Evolutionary conservation across 257 asterid species (phyloP).

Genomic region (Misopates orontium): DNA sequence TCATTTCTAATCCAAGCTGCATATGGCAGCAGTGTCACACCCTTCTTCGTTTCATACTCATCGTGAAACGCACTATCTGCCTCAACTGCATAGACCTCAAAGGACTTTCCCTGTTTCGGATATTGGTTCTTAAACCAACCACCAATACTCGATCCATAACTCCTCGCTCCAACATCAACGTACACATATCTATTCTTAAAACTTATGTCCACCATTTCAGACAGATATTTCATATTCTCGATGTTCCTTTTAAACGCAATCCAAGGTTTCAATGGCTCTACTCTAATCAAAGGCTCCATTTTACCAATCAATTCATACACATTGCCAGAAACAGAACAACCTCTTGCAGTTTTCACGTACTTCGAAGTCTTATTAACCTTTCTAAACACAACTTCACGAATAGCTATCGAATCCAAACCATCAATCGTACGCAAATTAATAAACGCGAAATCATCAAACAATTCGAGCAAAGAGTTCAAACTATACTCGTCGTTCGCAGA

Average conservation of each 20-base stretch:
- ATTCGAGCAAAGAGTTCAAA: slow-evolving; percentile 43
- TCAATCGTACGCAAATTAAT: slow-evolving; percentile 41
- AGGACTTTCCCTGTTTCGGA: slow-evolving; percentile 61
- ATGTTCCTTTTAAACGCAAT: slow-evolving; percentile 42
- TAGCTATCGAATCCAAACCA: slow-evolving; percentile 32
- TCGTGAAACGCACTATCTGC: slow-evolving; percentile 48
- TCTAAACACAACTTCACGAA: slow-evolving; percentile 45
- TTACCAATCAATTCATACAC: slow-evolving; percentile 40
- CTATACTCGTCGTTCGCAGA: slow-evolving; percentile 48
- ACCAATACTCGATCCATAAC: slow-evolving; percentile 61
- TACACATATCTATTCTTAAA: slow-evolving; percentile 54
- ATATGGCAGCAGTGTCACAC: slow-evolving; percentile 48
- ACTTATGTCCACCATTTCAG: slow-evolving; percentile 57
- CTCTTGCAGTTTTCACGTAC: background rate
- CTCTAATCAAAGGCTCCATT: slow-evolving; percentile 42
- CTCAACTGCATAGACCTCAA: slow-evolving; percentile 58
- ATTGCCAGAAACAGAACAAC: slow-evolving; percentile 33
- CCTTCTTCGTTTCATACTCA: slow-evolving; percentile 45
- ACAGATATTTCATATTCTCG: slow-evolving; percentile 47
- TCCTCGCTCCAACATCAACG: slow-evolving; percentile 64
- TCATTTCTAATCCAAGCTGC: slow-evolving; percentile 74
- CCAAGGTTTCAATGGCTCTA: slow-evolving; percentile 56
- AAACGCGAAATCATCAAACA: slow-evolving; percentile 42
- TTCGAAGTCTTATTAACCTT: slow-evolving; percentile 28
- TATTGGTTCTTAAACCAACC: slow-evolving; percentile 62